These are phyloP conservation scores for Hyphopichia pseudoburtonii DNA, from an alignment of 1,139 yeast genomes.

Conservation along the genomic window DNA sequence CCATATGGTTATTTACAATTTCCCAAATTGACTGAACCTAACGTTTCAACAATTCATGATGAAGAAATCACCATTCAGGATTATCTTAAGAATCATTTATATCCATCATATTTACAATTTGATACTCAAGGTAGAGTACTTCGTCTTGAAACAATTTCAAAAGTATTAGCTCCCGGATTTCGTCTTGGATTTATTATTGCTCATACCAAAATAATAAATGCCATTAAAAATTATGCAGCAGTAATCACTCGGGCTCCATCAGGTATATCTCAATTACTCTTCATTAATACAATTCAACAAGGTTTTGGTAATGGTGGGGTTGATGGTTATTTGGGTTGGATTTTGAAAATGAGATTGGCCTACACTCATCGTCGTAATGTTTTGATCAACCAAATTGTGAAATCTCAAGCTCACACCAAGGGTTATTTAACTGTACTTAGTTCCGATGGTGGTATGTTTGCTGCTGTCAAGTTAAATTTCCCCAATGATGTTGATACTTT, in stretches of 20 bases:
- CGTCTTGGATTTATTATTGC: slow-evolving; percentile 43
- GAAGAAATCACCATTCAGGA: slow-evolving; percentile 31
- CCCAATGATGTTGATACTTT: slow-evolving; percentile 29
- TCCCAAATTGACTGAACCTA: slow-evolving; percentile 31
- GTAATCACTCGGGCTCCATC: slow-evolving; percentile 45
- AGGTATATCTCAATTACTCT: slow-evolving; percentile 41
- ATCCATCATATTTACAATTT: slow-evolving; percentile 44
- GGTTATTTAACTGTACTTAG: slow-evolving; percentile 48
- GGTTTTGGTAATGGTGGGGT: slow-evolving; percentile 50
- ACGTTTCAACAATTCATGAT: slow-evolving; percentile 15
- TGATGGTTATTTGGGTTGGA: slow-evolving; percentile 70
- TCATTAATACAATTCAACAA: slow-evolving; percentile 42
- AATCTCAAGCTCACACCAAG: slow-evolving; percentile 27
- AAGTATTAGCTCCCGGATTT: slow-evolving; percentile 45
- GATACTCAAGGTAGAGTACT: slow-evolving; percentile 43
- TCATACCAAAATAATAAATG: slow-evolving; percentile 36
- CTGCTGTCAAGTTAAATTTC: slow-evolving; percentile 54
- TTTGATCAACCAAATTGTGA: slow-evolving; percentile 29
- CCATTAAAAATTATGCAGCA: slow-evolving; percentile 30
- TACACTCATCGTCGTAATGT: slow-evolving; percentile 58
- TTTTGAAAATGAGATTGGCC: slow-evolving; percentile 56
- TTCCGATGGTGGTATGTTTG: slow-evolving; percentile 82
- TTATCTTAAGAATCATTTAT: slow-evolving; percentile 30
- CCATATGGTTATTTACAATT: slow-evolving; percentile 45
- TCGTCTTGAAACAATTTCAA: slow-evolving; percentile 43